Evolutionary conservation across 2,329 filamentous ascomycete genomes (phyloP).

Genomic region (Emergomyces pasteurianus): DNA sequence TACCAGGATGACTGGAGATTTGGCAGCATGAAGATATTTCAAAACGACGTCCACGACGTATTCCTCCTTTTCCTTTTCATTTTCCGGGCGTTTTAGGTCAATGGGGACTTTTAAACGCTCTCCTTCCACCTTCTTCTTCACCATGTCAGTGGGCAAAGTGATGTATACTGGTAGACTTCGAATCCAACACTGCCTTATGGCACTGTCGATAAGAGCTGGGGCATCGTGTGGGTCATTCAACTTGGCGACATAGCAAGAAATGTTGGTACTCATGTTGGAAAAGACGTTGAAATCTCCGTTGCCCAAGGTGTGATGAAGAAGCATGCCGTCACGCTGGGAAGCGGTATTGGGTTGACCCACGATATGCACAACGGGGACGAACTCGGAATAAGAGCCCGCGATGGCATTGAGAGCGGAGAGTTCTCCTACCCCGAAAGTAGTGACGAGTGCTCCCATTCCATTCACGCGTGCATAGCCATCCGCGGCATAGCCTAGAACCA

Average conservation of each 20-base stretch:
- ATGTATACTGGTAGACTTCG: slow-evolving; percentile 46
- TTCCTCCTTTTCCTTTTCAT: slow-evolving; percentile 57
- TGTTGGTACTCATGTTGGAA: slow-evolving; percentile 37
- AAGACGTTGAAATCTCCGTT: slow-evolving; percentile 44
- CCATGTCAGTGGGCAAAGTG: slow-evolving; percentile 41
- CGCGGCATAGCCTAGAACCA: slow-evolving; percentile 51
- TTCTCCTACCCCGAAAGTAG: slow-evolving; percentile 60
- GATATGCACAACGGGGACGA: slow-evolving; percentile 54
- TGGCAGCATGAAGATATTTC: slow-evolving; percentile 56
- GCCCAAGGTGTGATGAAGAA: slow-evolving; percentile 58
- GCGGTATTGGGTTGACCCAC: slow-evolving; percentile 41
- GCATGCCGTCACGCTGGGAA: slow-evolving; percentile 32
- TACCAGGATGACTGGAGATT: slow-evolving; percentile 62
- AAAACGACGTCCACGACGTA: slow-evolving; percentile 67
- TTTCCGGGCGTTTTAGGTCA: slow-evolving; percentile 50
- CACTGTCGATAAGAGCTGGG: slow-evolving; percentile 40
- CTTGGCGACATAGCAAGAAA: slow-evolving; percentile 40
- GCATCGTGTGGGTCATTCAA: slow-evolving; percentile 35
- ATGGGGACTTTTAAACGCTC: slow-evolving; percentile 54
- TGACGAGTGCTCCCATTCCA: slow-evolving; percentile 55
- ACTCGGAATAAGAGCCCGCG: slow-evolving; percentile 62
- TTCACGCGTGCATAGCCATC: slow-evolving; percentile 64
- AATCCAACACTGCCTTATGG: slow-evolving; percentile 39
- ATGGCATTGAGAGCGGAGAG: slow-evolving; percentile 61
- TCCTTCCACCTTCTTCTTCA: slow-evolving; percentile 59